phyloP scores from a whole-genome alignment of 805 yeast genomes.

The Ogataea wickerhamii region DNA sequence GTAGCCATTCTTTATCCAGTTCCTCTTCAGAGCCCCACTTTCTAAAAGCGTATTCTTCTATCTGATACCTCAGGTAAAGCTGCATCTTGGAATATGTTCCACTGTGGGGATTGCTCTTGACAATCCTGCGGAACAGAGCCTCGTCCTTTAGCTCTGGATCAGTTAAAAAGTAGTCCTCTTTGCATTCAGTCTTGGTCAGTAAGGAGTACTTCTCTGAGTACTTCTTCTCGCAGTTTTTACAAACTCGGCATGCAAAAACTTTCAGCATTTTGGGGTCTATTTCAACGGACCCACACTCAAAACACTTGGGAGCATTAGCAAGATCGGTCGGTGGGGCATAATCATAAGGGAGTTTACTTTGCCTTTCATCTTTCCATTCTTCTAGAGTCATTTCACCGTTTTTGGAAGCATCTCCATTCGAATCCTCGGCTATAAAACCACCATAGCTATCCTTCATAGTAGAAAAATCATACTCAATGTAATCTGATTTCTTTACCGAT shows the following conservation, averaged over 20 bases:
- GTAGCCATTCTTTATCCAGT: constrained; percentile 87
- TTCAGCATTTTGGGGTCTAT: constrained; percentile 68
- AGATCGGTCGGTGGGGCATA: constrained; percentile 72
- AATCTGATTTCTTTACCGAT: constrained; percentile 56
- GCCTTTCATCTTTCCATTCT: constrained; percentile 55
- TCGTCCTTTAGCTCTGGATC: constrained; percentile 86
- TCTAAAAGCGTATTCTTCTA: constrained; percentile 88
- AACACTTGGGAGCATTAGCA: constrained; percentile 74
- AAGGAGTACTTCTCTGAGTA: constrained; percentile 86
- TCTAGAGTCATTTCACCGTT: constrained; percentile 40
- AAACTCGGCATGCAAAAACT: constrained; percentile 72
- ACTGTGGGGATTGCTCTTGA: constrained; percentile 93
- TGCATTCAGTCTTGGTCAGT: constrained; percentile 92
- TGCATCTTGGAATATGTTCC: constrained; percentile 89
- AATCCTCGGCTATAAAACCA: constrained; percentile 63
- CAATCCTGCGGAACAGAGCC: constrained; percentile 66
- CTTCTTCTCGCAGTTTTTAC: constrained; percentile 69
- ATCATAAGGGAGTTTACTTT: constrained; percentile 40
- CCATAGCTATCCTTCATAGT: constrained; percentile 88
- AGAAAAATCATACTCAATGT: constrained; percentile 82
- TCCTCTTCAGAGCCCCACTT: constrained; percentile 94
- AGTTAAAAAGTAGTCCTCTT: constrained; percentile 86
- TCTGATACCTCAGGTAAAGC: constrained; percentile 81
- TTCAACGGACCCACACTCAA: constrained; percentile 78
- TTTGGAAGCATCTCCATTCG: constrained; percentile 18